Base-by-base conservation (phyloP, 2,329 filamentous ascomycete genomes). In the Arthrobotrys musiformis region DNA sequence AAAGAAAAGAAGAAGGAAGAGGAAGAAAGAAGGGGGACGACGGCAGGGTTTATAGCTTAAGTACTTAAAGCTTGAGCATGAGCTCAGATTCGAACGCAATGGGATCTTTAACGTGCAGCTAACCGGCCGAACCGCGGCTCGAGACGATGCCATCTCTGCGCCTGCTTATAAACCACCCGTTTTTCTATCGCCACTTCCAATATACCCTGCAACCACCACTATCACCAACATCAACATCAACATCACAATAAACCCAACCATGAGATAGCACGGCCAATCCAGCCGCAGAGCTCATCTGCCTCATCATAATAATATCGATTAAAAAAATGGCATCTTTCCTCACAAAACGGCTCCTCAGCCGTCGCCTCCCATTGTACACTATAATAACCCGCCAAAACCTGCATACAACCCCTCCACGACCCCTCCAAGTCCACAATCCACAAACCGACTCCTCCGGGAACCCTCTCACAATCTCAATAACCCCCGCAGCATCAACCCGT, bases 401-500 rank as follows among this genome's bases (percentile, higher is more conserved):
- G 63, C 28, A 7, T 70, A 26, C 28, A 15, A n/a, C 46, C 17
- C 19, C 28, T 33, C 54, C 24, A 52, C 26, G 28, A 17, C 46
- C 46, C 28, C 50, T 61, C 30, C 60, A 64, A 67, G 28, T 78
- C 63, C 66, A 68, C 72, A 79, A 62, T 24, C 66, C 62, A 8
- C 70, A 79, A 80, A 82, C 22, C 81, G 84, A 64, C 50, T 17
- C 61, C 26, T 15, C n/a, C 52, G 40, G 52, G 60, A 62, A 68
- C 30, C 48, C 62, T 22, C 50, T 72, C 78, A 68, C 69, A 13
- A 54, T 40, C 37, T 17, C 52, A 37, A 70, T 86, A 83, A 76
- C 72, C 56, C 64, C 63, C 1, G 64, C 72, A 13, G 72, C 72
- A 17, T 64, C 63, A 13, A 50, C 37, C 46, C 92, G 93, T 37